Evolutionary conservation across 1,284 basidiomycete genomes (phyloP).

Genomic region (Trametes pubescens): DNA sequence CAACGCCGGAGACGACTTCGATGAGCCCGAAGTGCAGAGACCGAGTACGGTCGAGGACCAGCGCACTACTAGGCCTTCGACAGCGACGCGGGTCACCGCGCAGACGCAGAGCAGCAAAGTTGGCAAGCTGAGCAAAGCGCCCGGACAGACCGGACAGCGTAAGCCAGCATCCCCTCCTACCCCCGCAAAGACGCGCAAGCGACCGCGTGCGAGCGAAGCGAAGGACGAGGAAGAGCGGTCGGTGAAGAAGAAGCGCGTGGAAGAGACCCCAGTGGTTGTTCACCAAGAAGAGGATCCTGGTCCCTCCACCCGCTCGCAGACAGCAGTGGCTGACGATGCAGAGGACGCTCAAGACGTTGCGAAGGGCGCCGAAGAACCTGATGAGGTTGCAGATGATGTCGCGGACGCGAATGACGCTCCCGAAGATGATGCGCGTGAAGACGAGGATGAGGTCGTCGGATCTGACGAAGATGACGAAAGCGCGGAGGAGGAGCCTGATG

Average conservation of each 20-base stretch:
- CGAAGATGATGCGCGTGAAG: not conserved
- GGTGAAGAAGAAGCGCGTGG: constrained; percentile 23
- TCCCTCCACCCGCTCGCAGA: not conserved
- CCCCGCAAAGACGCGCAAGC: not conserved
- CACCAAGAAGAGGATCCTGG: not conserved
- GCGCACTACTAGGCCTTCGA: constrained; percentile 1
- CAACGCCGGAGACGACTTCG: constrained; percentile 1
- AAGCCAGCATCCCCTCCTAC: not conserved
- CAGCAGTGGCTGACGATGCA: not conserved
- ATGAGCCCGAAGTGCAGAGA: not conserved
- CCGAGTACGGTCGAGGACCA: constrained; percentile 17
- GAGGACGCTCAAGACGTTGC: not conserved
- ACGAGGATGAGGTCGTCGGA: constrained; percentile 9
- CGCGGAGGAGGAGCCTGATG: constrained; percentile 10
- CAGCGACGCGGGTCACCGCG: not conserved
- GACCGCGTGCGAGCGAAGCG: constrained; percentile 9
- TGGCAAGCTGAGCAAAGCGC: not conserved
- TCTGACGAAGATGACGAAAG: constrained; percentile 7
- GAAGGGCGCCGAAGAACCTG: not conserved
- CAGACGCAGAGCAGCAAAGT: not conserved
- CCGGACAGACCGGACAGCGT: not conserved
- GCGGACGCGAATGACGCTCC: not conserved
- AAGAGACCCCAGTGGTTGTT: not conserved
- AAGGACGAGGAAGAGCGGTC: constrained; percentile 9
- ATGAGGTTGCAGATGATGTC: not conserved